Base-by-base conservation (phyloP, 2,329 filamentous ascomycete species). In the Helotiales sp. region DNA sequence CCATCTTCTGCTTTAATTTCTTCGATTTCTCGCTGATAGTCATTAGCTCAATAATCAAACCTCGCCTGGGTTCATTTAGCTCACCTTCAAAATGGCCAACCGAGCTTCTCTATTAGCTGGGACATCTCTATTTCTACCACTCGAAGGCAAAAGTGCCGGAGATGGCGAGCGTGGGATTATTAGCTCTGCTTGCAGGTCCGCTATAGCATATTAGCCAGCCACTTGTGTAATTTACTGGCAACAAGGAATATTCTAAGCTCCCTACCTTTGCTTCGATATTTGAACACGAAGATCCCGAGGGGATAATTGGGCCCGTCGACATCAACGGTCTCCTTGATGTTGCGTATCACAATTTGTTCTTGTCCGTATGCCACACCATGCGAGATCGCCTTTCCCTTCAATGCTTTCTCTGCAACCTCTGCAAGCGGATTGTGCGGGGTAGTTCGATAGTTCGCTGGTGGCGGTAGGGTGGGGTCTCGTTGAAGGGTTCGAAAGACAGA, bases 81-180 rank as follows among this genome's bases (percentile, higher is more conserved):
- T 31, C 54, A 66, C 64, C 64, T 66, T 65, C 25, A 67, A 47
- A 9, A 44, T 44, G 3, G 61, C 59, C 5, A 66, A 22, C 42
- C 64, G 57, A 15, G 52, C 61, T 13, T 51, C 38, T 47, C 38
- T 56, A 7, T 57, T 50, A 19, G 30, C 19, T 1, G 30, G 17
- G 2, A 27, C 30, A 29, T 22, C 10, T 24, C 24, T 25, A 15
- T 47, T 57, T 12, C 13, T 52, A 17, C 7, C 19, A 25, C 48
- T 44, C 9, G 48, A 22, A 19, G 52, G 24, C 1, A 12, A 9
- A 29, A 44, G 29, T 12, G 33, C 9, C 8, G 62, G 63, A 12
- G 65, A 63, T 36, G 63, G 59, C 12, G 60, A 58, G 3, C 61
- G 60, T 17, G 63, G 62, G 15, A 67, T 66, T 8, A 66, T 60